These are phyloP conservation scores for Stephania yunnanensis DNA, from an alignment of 164 flowering plant species.

Conservation along the genomic window DNA sequence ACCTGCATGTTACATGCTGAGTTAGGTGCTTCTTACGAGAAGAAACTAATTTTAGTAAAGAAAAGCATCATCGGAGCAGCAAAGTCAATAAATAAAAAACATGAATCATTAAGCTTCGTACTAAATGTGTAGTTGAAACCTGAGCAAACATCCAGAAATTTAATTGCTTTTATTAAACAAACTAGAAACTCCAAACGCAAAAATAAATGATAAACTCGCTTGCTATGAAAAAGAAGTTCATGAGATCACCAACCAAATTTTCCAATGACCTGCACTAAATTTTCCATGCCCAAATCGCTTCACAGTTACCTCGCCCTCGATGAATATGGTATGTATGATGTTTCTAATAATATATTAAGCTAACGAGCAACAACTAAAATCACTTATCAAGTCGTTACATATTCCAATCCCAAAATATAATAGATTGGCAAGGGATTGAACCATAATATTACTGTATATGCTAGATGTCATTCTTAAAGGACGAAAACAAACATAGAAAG, in stretches of 20 bases:
- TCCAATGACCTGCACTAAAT: not conserved
- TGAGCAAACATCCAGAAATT: too few species aligned
- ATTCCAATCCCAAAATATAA: too few species aligned
- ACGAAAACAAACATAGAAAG: not conserved
- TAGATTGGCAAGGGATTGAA: not conserved
- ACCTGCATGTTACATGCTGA: conserved; percentile 32
- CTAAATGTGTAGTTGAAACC: too few species aligned
- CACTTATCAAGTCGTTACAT: not conserved
- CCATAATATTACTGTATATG: not conserved
- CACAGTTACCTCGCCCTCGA: not conserved
- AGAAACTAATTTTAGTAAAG: not conserved
- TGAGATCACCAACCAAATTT: not conserved
- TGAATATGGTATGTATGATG: not conserved
- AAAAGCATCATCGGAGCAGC: not conserved
- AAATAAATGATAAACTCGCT: not conserved
- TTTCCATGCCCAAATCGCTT: not conserved
- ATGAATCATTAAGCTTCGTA: not conserved
- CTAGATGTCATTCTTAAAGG: not conserved
- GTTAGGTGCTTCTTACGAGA: conserved; percentile 13
- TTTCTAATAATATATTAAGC: not conserved
- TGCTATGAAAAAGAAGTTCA: not conserved
- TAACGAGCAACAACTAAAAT: not conserved
- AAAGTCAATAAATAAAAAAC: not conserved
- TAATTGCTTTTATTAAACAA: too few species aligned
- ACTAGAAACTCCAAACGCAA: not conserved